phyloP scores from a whole-genome alignment of 75 land plant genomes.

The Picea sitchensis region DNA sequence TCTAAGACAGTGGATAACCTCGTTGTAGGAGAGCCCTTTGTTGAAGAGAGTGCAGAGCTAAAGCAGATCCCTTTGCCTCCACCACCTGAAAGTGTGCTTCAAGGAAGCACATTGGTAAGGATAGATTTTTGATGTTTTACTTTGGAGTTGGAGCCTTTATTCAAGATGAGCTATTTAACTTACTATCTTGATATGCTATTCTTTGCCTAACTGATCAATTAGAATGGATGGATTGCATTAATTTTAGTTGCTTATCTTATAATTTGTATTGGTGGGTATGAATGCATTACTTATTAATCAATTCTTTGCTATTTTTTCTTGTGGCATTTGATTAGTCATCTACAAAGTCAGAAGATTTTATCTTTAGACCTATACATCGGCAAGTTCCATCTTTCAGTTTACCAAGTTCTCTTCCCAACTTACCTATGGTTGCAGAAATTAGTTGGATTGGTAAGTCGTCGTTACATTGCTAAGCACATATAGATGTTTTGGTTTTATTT shows the following conservation, averaged over 20 bases:
- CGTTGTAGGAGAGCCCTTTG: conserved; percentile 13
- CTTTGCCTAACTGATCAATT: neutral
- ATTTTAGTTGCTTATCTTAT: neutral
- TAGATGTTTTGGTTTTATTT: neutral
- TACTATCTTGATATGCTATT: neutral
- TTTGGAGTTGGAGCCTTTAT: neutral
- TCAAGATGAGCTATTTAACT: neutral
- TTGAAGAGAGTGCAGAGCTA: conserved; percentile 17
- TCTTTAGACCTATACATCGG: conserved; percentile 33
- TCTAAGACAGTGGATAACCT: conserved; percentile 30
- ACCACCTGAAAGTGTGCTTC: conserved; percentile 34
- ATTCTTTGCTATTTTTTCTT: conserved; percentile 6
- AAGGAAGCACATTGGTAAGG: conserved; percentile 25
- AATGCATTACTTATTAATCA: neutral
- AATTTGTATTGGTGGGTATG: neutral
- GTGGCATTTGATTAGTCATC: conserved; percentile 5
- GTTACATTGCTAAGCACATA: neutral
- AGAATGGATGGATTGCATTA: too few species aligned
- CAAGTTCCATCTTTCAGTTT: conserved; percentile 44
- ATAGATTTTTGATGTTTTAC: neutral
- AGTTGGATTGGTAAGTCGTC: conserved; percentile 37
- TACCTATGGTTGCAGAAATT: conserved; percentile 49
- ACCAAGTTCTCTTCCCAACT: conserved; percentile 36
- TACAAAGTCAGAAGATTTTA: conserved; percentile 29
- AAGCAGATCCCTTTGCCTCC: conserved; percentile 30